phyloP scores from a whole-genome alignment of 2,329 filamentous ascomycete species.

The Xylariomycetidae sp. region DNA sequence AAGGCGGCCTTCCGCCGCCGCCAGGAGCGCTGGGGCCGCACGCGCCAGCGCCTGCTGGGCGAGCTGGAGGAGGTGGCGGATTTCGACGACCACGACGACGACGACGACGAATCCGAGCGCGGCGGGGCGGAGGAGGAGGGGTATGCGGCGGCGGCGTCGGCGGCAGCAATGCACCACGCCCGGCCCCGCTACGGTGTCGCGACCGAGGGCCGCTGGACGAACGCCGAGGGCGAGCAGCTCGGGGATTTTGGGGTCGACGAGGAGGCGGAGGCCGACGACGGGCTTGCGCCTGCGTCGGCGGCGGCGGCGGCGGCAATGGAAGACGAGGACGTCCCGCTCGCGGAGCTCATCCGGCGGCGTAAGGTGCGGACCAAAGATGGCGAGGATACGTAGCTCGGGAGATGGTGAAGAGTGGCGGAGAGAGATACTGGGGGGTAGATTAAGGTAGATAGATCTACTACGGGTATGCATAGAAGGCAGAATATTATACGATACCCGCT shows the following conservation, averaged over 20 bases:
- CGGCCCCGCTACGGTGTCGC: conserved; percentile 13
- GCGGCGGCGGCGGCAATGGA: conserved; percentile 3
- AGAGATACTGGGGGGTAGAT: too few species aligned
- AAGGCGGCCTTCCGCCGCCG: conserved; percentile 43
- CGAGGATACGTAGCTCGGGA: conserved; percentile 25
- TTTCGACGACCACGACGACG: conserved; percentile 37
- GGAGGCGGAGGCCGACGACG: conserved; percentile 48
- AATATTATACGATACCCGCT: too few species aligned
- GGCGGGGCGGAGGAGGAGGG: neutral
- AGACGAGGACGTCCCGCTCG: conserved; percentile 55
- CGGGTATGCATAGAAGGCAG: too few species aligned
- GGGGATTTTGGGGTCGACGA: conserved; percentile 77
- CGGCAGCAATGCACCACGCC: neutral
- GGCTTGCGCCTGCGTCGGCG: conserved; percentile 2
- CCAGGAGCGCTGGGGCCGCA: conserved; percentile 33
- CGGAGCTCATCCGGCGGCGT: conserved; percentile 57
- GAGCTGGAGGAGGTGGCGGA: conserved; percentile 45
- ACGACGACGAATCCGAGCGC: conserved; percentile 47
- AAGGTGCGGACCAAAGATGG: conserved; percentile 31
- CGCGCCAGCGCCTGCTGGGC: conserved; percentile 34
- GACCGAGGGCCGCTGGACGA: conserved; percentile 58
- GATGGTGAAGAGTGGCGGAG: too few species aligned
- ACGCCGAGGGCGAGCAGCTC: conserved; percentile 67
- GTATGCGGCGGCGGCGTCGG: neutral
- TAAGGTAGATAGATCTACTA: too few species aligned